Conservation (phyloP, 345 rosid genomes). For the Garcia nutans region DNA sequence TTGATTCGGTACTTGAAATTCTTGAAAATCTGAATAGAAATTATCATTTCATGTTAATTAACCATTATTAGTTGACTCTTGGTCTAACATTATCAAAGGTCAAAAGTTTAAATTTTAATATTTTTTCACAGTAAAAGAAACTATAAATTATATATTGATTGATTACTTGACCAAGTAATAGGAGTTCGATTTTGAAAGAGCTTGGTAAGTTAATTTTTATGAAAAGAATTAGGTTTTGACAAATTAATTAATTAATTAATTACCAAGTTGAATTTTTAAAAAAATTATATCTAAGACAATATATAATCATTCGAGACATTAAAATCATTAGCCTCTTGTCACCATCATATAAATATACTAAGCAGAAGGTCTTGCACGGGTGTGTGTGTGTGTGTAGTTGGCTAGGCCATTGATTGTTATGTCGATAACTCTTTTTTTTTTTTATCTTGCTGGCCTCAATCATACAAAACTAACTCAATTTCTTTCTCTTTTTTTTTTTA, state of each 20-base stretch:
- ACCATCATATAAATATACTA: conserved; percentile 21
- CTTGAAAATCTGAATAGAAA: too few relatives aligned
- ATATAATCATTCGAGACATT: not conserved
- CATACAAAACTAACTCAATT: conserved; percentile 5
- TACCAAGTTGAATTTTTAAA: too few relatives aligned
- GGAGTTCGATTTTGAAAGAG: not conserved
- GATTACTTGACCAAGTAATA: not conserved
- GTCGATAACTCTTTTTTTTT: conserved; percentile 1
- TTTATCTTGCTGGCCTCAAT: conserved; percentile 3
- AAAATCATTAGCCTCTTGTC: conserved; percentile 20
- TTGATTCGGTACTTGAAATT: too few relatives aligned
- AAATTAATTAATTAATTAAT: too few relatives aligned
- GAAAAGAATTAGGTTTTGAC: not conserved
- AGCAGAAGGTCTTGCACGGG: conserved; percentile 18
- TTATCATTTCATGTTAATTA: too few relatives aligned
- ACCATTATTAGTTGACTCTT: too few relatives aligned
- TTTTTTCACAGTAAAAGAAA: too few relatives aligned
- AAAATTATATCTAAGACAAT: not conserved
- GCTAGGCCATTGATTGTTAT: conserved; percentile 15
- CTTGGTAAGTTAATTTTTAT: not conserved
- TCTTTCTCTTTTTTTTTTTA: conserved; percentile 14
- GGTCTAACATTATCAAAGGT: too few relatives aligned
- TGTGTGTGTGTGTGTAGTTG: not conserved
- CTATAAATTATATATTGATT: too few relatives aligned
- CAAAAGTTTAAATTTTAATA: not conserved